Base-by-base conservation (phyloP, 106 monocot species). In the Allium cepa region DNA sequence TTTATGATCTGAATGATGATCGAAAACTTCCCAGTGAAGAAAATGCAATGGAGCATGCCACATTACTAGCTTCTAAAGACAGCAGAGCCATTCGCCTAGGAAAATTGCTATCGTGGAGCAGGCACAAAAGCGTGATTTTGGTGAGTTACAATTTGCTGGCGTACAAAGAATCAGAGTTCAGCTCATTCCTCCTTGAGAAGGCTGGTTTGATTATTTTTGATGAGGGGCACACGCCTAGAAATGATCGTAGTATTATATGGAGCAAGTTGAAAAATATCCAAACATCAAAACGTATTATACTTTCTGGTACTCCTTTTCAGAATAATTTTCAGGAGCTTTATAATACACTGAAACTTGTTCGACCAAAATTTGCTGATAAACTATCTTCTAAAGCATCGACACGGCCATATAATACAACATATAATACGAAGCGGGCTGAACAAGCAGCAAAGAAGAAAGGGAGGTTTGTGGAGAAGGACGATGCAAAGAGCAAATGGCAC, bases 291-390 rank as follows among this genome's bases (percentile, higher is more conserved):
- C 70, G 94, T 7, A 79, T 94, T 36, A 78, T 90, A 52, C 83
- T 94, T 27, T 90, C 94, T 10, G 94, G 90, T 53, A 94, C 94
- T 52, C 90, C 77, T 16, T 94, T 94, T 53, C 94, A 94, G 51
- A 94, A 94, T 57, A 90, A 85, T 69, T 84, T 94, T 68, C 47
- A 14, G 10, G 94, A 94, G 79, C 82, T 87, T 53, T 90, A 80
- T 60, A 94, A 90, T 61, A 84, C 75, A 8, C 45, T 94, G 56
- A 68, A 76, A 16, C 72, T 94, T 16, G 87, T 87, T 62, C 71
- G 89, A 9, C 86, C 93, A 9, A 75, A 73, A 59, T 80, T 89
- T 77, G 77, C 70, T 3, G 72, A 77, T 48, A 71, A 80, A 53
- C 3, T 55, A 55, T 55, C 53, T 36, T 36, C 36, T 11, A 55